Conservation (phyloP, 2,329 filamentous ascomycete species). For the Phyllosticta citribraziliensis region DNA sequence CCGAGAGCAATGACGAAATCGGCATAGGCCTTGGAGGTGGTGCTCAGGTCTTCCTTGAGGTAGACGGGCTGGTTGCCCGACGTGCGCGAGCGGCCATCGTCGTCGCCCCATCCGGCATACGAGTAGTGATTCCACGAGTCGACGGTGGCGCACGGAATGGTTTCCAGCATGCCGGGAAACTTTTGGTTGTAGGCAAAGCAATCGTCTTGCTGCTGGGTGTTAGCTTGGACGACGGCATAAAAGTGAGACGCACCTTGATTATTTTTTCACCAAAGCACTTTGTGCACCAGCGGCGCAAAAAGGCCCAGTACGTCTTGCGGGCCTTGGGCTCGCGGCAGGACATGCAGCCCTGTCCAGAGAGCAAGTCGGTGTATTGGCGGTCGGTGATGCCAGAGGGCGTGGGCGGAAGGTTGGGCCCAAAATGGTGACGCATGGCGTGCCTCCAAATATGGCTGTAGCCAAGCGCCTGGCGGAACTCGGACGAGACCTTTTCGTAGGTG, state of each 20-base stretch:
- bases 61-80: constrained; percentile 8
- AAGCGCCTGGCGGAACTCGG: constrained; percentile 1
- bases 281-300: constrained; percentile 33
- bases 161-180: constrained; percentile 16
- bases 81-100: constrained; percentile 24
- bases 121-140: constrained; percentile 31
- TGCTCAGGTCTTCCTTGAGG: constrained; percentile 6
- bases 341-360: constrained; percentile 31
- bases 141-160: constrained; percentile 24
- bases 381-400: constrained; percentile 28
- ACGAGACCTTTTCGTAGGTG: constrained; percentile 3
- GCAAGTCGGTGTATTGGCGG: constrained; percentile 30
- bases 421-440: constrained; percentile 25
- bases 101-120: constrained; percentile 24
- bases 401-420: constrained; percentile 24
- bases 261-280: constrained; percentile 26
- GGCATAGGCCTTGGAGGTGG: neutral
- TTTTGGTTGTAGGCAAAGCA: constrained; percentile 17
- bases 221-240: constrained; percentile 6
- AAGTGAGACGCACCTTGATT: constrained; percentile 12
- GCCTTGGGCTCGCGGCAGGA: constrained; percentile 25
- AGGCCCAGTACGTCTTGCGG: constrained; percentile 35
- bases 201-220: constrained; percentile 20
- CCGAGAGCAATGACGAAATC: neutral
- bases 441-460: constrained; percentile 22